Base-by-base conservation (phyloP, 345 rosid genomes). In the Hibiscus tridactylites region DNA sequence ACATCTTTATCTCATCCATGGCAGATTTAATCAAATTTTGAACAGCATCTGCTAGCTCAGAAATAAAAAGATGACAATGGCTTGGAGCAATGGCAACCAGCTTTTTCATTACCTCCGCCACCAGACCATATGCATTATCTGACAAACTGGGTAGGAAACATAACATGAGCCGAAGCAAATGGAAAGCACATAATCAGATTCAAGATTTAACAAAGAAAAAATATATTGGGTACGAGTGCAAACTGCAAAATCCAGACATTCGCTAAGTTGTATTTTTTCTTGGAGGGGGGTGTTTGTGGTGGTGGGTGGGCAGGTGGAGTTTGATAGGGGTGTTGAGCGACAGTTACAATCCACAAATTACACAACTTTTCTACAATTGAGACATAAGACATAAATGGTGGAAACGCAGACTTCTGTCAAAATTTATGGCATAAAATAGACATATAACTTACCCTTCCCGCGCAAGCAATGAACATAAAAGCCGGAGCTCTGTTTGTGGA, bases 71-170 rank as follows among this genome's bases (percentile, higher is more conserved):
- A 75, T 88, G 91, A 72, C 92, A 85, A 83, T 91, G 97, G 74
- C 77, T 80, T 31, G 96, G 96, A 69, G 95, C 88, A 80, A 86
- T 85, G 21, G 85, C 84, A 70, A 94, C 98, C 81, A 94, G 74
- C 81, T 88, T 94, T 77, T 88, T 91, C 87, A 94, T 84, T 73
- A 94, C 97, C 81, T 90, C 98, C 6, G 92, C 96, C 61, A 90
- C 97, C 59, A 90, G 93, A 78, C 85, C 69, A 57, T 94, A 91
- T 65, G 98, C 95, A 56, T 84, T 88, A 83, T 94, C 98, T 78
- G 98, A 94, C 87, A 94, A 81, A 75, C 98, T 94, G 90, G 28
- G 61, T 37, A 26, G 52, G 71, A 71, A 76, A 57, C 60, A 26
- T 6, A 26, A 68, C 26, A 73, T 78, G 71, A 81, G 78, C 53